Evolutionary conservation across 2,329 filamentous ascomycete genomes (phyloP), one percentile per base, ranked within the genome.

Genomic region (Trichoderma semiorbis): DNA sequence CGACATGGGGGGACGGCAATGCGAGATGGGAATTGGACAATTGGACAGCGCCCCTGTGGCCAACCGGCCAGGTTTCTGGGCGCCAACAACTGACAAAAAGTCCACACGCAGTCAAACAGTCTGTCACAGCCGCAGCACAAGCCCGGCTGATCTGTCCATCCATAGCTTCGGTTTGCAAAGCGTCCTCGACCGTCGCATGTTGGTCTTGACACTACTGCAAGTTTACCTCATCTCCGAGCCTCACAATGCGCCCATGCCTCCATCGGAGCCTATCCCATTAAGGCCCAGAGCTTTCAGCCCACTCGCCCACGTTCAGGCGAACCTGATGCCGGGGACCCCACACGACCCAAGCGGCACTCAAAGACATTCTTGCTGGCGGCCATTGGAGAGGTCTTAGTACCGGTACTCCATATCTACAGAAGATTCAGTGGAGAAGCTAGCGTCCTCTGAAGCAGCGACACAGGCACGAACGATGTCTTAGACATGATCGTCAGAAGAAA

Each of bases 251-350:
- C n/a, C 43, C 63, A 36, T 39, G 30, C 30, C n/a, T 55, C 30
- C 34, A 47, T 53, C 24, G 14, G 21, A n/a, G 67, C 34, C 39
- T 47, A 63, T 63, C 39, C 18, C 28, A 21, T 65, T 50, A 16
- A 66, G 24, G 24, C 60, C 14, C 50, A 32, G 18, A 24, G 18
- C 50, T 16, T 65, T 34, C 58, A 71, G 36, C 43, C 55, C 32
- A 55, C 43, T 62, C 63, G 39, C 57, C 43, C 55, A 39, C 28
- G 24, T 47, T 62, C 53, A 47, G 36, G 28, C 26, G 28, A 39
- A 50, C 28, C 43, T 55, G 34, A 66, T 57, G 64, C 70, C 64
- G 70, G 70, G 70, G 64, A 63, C 70, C 70, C 70, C 70, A 72
- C 70, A 65, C 62, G 28, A 58, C 57, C 60, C 53, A 30, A 60